Evolutionary conservation across 2,329 filamentous ascomycete species (phyloP), one percentile per base, ranked within the genome.

Genomic region (Simplicillium sp.): DNA sequence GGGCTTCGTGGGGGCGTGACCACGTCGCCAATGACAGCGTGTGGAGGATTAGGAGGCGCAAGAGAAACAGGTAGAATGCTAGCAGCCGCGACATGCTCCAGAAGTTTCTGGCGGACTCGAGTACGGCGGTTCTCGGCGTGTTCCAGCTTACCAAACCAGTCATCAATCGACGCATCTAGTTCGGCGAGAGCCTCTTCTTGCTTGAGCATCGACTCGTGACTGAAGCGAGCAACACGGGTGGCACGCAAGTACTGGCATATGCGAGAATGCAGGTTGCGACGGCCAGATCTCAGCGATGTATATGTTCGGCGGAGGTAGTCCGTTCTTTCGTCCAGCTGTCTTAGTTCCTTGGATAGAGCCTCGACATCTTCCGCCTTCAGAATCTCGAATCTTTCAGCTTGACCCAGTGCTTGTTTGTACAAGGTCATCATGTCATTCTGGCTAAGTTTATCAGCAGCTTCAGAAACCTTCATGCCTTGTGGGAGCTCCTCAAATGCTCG

Each of bases 81-180:
- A 3, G 84, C 82, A 13, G 83, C 85, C 36, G 85, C 84, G 39
- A 89, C 80, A 54, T 90, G 85, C 60, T 90, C 84, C 3, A 90
- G 72, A 11, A 90, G 67, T 67, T 88, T 90, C 56, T 89, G 84
- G 31, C 84, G 75, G 35, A 90, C 78, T 7, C 82, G 73, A 13
- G 79, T 81, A 33, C 84, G 78, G 53, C 85, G 72, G 55, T 88
- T 87, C 59, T 90, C 85, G 9, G 84, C 82, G 47, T 82, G 75
- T 54, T 89, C 85, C n/a, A 89, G 73, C 63, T 89, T 89, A 50
- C 65, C 70, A 37, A 85, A 78, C 81, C 85, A 89, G 55, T 87
- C 83, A 52, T 89, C 85, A 47, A 90, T 89, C 3, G 81, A 84
- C 13, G 72, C 66, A 54, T 90, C 84, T 7, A 90, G 73, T 57